A percentile compares a stretch with the other conserved stretches of the same genome.
phyloP scores from a whole-genome alignment of 1,139 yeast species.

The Komagataea norvegica region DNA sequence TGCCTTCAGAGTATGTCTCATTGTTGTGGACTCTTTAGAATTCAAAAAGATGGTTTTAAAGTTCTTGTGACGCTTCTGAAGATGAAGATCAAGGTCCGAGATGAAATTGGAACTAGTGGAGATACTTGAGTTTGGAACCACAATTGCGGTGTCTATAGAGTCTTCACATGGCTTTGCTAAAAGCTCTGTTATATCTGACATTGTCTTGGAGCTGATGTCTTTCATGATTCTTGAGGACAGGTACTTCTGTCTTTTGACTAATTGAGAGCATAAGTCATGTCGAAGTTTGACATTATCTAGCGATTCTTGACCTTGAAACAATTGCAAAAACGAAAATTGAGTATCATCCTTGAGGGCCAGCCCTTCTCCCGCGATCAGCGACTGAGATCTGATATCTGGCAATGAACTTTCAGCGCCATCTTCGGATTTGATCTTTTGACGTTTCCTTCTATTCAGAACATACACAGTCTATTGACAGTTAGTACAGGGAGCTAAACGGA shows the following conservation, averaged over 20 bases:
- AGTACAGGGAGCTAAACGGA: background rate
- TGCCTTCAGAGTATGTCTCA: slow-evolving; percentile 38
- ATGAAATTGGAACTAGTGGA: slow-evolving; percentile 51
- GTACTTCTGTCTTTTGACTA: slow-evolving; percentile 23
- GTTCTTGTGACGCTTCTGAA: slow-evolving; percentile 31
- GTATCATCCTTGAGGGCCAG: slow-evolving; percentile 1
- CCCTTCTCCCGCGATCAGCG: slow-evolving; percentile 18
- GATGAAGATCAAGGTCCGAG: slow-evolving; percentile 34
- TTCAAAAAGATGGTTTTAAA: slow-evolving; percentile 36
- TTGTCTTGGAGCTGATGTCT: slow-evolving; percentile 14
- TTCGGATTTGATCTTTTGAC: slow-evolving; percentile 8
- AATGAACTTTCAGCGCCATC: no score
- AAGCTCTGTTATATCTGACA: slow-evolving; percentile 13
- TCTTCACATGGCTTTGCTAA: slow-evolving; percentile 9
- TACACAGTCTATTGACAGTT: slow-evolving; percentile 14
- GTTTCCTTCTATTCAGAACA: slow-evolving; percentile 10
- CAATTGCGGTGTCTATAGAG: slow-evolving; percentile 34
- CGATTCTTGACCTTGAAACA: slow-evolving; percentile 41
- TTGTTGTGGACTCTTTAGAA: slow-evolving; percentile 40
- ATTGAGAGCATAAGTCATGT: slow-evolving; percentile 35
- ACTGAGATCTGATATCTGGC: background rate
- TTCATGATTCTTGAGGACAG: slow-evolving; percentile 17
- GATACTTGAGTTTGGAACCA: slow-evolving; percentile 51
- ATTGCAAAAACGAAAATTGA: slow-evolving; percentile 34
- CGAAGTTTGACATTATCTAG: slow-evolving; percentile 33